Evolutionary conservation across 768 basidiomycete species (phyloP).

Genomic region (Floccularia luteovirens): DNA sequence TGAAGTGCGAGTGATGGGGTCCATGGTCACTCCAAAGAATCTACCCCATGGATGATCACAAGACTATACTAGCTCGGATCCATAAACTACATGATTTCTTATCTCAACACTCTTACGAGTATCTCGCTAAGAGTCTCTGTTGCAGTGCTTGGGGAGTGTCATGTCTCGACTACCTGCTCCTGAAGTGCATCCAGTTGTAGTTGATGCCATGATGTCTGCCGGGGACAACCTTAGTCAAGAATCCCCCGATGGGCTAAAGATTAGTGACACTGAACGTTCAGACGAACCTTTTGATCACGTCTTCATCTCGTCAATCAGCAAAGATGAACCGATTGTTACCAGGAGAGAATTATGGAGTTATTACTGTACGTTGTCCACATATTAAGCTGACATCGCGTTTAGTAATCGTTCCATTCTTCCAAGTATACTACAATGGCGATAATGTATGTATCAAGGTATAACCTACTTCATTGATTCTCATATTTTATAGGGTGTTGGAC

Average conservation of each 20-base stretch:
- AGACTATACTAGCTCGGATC: background rate
- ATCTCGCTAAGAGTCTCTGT: background rate
- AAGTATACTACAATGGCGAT: conserved; percentile 80
- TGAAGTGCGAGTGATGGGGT: too few relatives aligned
- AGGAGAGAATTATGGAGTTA: conserved; percentile 75
- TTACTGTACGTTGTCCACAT: conserved; percentile 41
- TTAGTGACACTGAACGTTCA: conserved; percentile 4
- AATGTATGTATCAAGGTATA: conserved; percentile 37
- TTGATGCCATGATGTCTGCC: too few relatives aligned
- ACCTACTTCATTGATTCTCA: background rate
- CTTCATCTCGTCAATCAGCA: conserved; percentile 30
- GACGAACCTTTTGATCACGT: background rate
- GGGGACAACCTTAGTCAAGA: too few relatives aligned
- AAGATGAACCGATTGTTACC: conserved; percentile 64
- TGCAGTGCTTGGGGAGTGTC: too few relatives aligned
- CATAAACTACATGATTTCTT: background rate
- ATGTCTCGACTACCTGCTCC: conserved; percentile 20
- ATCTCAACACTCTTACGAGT: background rate
- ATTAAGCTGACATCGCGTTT: background rate
- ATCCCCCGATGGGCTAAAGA: conserved; percentile 7
- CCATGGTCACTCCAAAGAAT: too few relatives aligned
- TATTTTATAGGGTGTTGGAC: conserved; percentile 53
- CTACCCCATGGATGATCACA: too few relatives aligned
- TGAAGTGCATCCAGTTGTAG: conserved; percentile 10
- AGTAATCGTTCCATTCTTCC: conserved; percentile 1